Base-by-base conservation (phyloP, 345 rosid species). In the Adansonia digitata region DNA sequence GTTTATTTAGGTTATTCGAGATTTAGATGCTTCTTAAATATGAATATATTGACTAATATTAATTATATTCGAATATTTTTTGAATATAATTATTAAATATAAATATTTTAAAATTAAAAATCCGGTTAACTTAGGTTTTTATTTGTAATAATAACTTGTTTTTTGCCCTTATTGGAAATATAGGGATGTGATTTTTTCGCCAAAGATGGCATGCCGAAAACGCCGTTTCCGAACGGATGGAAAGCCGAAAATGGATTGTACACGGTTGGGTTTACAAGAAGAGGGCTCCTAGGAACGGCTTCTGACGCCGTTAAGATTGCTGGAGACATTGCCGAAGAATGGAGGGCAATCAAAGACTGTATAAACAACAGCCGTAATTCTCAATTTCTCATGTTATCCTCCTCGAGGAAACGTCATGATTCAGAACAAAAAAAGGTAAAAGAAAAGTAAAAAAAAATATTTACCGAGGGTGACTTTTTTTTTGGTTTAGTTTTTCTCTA, bases 141-240 rank as follows among this genome's bases (percentile, higher is more conserved):
- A 39, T 4, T 39, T 6, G 42, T 39, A 5, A 5, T 0, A 6
- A 1, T 26, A 67, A 67, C 71, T 42, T 14, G n/a, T n/a, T 35
- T 29, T 60, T 26, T 57, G 31, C 45, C 35, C 49, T 14, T 26
- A 3, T 8, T 69, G 42, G 57, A 29, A 43, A 40, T 76, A 70
- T 70, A 90, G 97, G 91, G 86, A 27, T 70, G 86, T 81, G 91
- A 88, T 48, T 84, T 77, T 76, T 92, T 94, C 89, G 79, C 94
- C 5, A 77, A 89, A 69, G 95, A 90, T 12, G 98, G 98, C 4
- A 87, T 91, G 89, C 98, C 98, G 0, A 90, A 53, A 79, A 83
- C 89, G 59, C 87, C 88, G 53, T 92, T 89, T 81, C 98, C 98
- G 1, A 82, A 88, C 78, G 87, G 95, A 1, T 92, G 98, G 98